Percentiles rank a stretch among this genome's conserved stretches.
Evolutionary conservation across 805 yeast genomes (phyloP).

Genomic region (Zygotorulaspora danielsina): DNA sequence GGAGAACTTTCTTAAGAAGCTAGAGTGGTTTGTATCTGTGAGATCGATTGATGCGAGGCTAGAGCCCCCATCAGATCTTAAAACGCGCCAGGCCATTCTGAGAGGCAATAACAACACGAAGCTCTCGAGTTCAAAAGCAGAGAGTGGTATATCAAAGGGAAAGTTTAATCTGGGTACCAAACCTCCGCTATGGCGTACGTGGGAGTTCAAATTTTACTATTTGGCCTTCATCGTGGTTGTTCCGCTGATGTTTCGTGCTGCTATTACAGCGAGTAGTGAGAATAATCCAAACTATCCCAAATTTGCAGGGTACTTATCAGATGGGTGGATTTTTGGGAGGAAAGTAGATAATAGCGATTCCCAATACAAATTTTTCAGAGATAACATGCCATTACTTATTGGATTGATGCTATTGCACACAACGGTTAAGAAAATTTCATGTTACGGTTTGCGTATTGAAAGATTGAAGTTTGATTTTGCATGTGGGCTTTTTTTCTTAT

Average conservation of each 20-base stretch:
- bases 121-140: constrained; percentile 1
- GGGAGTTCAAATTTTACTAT: constrained; percentile 69
- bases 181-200: constrained; percentile 58
- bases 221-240: constrained; percentile 62
- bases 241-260: constrained; percentile 79
- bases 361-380: constrained; percentile 84
- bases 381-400: constrained; percentile 63
- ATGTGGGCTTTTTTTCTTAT: constrained; percentile 65
- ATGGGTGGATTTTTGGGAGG: constrained; percentile 89
- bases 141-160: constrained; percentile 5
- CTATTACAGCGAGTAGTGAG: constrained; percentile 73
- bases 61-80: constrained; percentile 18
- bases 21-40: constrained; percentile 10
- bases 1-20: constrained; percentile 5
- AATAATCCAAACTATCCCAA: constrained; percentile 66
- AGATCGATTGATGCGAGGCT: constrained; percentile 18
- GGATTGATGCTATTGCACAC: constrained; percentile 54
- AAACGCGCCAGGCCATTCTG: constrained; percentile 14
- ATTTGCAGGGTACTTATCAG: constrained; percentile 56
- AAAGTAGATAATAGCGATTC: constrained; percentile 89
- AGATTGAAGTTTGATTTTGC: constrained; percentile 64
- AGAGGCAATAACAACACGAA: constrained; percentile 18
- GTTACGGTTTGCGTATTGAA: constrained; percentile 27
- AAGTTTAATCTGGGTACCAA: constrained; percentile 4
- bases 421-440: constrained; percentile 40